phyloP scores from a whole-genome alignment of 1,284 basidiomycete genomes.

The Apiotrichum gamsii region DNA sequence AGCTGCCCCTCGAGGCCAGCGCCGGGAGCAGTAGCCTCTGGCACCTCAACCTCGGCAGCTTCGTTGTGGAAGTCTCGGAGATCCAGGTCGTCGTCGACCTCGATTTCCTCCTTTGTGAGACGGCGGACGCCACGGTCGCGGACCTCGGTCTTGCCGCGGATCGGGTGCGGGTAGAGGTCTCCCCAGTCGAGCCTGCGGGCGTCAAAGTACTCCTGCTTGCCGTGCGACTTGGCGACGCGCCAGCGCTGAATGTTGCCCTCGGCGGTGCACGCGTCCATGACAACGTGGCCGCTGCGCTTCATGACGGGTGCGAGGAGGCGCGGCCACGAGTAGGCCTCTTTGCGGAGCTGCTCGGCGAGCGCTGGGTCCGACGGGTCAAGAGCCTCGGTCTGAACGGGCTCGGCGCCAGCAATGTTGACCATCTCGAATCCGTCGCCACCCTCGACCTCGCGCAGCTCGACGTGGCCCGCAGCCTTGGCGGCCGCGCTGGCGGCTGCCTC shows the following conservation, averaged over 20 bases:
- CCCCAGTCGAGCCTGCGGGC: slow-evolving; percentile 91
- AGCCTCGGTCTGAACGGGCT: not conserved
- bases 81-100: slow-evolving; percentile 6
- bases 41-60: not conserved
- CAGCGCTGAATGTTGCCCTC: slow-evolving; percentile 82
- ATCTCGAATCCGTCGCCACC: slow-evolving; percentile 23
- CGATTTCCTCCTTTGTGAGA: slow-evolving; percentile 21
- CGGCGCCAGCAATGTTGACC: not conserved
- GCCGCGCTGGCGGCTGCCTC: slow-evolving; percentile 26
- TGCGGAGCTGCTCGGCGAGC: slow-evolving; percentile 23
- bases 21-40: not conserved
- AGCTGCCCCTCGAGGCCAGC: not conserved
- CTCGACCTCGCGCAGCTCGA: slow-evolving; percentile 31
- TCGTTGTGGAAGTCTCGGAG: not conserved
- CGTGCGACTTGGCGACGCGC: slow-evolving; percentile 84
- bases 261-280: slow-evolving; percentile 79
- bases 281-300: slow-evolving; percentile 87
- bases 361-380: slow-evolving; percentile 6
- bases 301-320: slow-evolving; percentile 82
- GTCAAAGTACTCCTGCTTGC: slow-evolving; percentile 90
- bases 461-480: slow-evolving; percentile 23
- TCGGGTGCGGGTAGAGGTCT: slow-evolving; percentile 83
- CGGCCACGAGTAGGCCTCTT: slow-evolving; percentile 72
- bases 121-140: slow-evolving; percentile 48
- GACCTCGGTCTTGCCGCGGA: slow-evolving; percentile 65